These are phyloP conservation scores for Fusarium coffeatum DNA, from an alignment of 2,329 filamentous ascomycete species.

Conservation along the genomic window DNA sequence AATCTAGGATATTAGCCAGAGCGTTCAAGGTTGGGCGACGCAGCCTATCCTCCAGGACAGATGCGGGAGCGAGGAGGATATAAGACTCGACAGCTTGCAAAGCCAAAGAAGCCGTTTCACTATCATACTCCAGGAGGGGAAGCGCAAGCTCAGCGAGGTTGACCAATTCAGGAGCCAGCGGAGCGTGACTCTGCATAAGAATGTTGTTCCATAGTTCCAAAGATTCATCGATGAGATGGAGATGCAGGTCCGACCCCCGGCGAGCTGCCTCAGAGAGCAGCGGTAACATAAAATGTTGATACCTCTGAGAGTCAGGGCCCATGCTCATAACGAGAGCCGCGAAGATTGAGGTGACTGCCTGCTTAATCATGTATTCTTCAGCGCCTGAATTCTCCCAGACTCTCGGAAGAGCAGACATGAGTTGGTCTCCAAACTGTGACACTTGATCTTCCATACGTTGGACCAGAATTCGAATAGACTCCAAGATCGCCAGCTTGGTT, in stretches of 20 bases:
- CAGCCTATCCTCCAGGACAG: constrained; percentile 68
- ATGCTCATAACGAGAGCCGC: constrained; percentile 87
- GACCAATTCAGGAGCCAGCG: constrained; percentile 71
- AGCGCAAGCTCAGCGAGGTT: constrained; percentile 72
- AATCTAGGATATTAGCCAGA: constrained; percentile 62
- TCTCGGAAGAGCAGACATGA: constrained; percentile 81
- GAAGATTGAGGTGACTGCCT: constrained; percentile 88
- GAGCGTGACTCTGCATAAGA: constrained; percentile 71
- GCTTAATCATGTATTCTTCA: constrained; percentile 92
- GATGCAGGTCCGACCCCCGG: constrained; percentile 76
- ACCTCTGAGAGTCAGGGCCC: constrained; percentile 79
- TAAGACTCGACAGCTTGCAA: constrained; percentile 77
- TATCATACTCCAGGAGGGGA: constrained; percentile 74
- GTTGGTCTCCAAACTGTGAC: constrained; percentile 76
- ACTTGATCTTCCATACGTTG: constrained; percentile 82
- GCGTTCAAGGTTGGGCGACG: constrained; percentile 63
- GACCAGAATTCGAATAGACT: constrained; percentile 85
- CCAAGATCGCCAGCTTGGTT: constrained; percentile 89
- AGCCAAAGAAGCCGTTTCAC: constrained; percentile 70
- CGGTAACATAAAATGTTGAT: constrained; percentile 83
- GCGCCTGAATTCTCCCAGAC: constrained; percentile 85
- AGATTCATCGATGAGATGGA: constrained; percentile 91
- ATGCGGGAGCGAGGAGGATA: constrained; percentile 74
- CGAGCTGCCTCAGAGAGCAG: constrained; percentile 84
- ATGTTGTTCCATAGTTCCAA: constrained; percentile 89